Conservation (phyloP, 805 yeast species). For the Starmerella floricola region DNA sequence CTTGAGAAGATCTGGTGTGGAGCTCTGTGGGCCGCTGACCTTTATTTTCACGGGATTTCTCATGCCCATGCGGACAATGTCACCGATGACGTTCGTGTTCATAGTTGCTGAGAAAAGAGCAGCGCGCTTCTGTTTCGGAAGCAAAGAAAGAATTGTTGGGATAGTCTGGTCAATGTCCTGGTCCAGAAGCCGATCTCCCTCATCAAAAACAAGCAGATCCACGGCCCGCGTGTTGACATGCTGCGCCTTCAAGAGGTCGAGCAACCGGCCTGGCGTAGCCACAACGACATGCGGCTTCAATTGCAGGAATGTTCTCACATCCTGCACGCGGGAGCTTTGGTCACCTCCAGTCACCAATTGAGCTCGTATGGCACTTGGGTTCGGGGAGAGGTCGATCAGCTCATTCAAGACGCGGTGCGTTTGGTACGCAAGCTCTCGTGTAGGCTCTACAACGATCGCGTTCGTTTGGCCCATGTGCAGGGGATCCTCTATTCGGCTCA, state of each 20-base stretch:
- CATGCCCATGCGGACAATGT: constrained; percentile 77
- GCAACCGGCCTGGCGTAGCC: constrained; percentile 84
- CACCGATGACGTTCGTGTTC: constrained; percentile 56
- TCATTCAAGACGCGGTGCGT: constrained; percentile 54
- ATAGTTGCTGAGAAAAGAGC: constrained; percentile 93
- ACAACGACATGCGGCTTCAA: constrained; percentile 61
- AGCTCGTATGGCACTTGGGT: constrained; percentile 20
- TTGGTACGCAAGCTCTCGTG: constrained; percentile 41
- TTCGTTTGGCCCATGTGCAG: constrained; percentile 49
- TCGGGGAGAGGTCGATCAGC: constrained; percentile 38
- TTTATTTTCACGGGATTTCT: constrained; percentile 82
- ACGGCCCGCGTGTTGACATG: constrained; percentile 49
- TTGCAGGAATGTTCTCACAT: constrained; percentile 45
- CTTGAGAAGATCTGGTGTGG: constrained; percentile 48
- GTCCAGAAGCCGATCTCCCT: constrained; percentile 83
- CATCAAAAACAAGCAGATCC: constrained; percentile 73
- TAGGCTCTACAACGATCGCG: constrained; percentile 63
- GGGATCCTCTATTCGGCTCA: constrained; percentile 25
- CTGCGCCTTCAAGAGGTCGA: constrained; percentile 53
- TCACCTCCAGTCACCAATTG: constrained; percentile 35
- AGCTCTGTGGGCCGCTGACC: constrained; percentile 37
- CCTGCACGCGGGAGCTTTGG: constrained; percentile 42
- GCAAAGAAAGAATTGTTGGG: constrained; percentile 46
- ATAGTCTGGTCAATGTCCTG: constrained; percentile 60
- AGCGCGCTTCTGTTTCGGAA: constrained; percentile 87